Evolutionary conservation across 306 rosid genomes (phyloP).

Genomic region (Sesbania bispinosa): DNA sequence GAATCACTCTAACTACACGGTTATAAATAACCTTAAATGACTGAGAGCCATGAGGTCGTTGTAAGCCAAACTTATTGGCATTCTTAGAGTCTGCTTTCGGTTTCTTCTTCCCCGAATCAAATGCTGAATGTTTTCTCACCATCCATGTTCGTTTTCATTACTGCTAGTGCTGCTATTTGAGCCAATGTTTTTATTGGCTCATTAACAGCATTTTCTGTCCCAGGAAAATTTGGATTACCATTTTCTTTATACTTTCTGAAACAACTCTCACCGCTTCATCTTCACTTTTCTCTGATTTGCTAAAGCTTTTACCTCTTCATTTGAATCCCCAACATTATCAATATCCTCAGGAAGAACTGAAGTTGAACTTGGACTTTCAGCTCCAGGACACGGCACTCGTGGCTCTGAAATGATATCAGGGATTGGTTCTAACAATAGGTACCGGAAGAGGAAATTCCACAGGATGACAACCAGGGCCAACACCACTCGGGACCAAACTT

Average conservation of each 20-base stretch:
- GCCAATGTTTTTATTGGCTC: conserved; percentile 29
- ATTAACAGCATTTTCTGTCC: conserved; percentile 40
- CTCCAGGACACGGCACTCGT: conserved; percentile 40
- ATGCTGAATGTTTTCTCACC: conserved; percentile 91
- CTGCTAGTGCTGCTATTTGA: conserved; percentile 31
- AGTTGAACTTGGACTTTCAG: conserved; percentile 40
- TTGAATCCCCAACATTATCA: conserved; percentile 48
- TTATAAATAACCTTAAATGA: conserved; percentile 79
- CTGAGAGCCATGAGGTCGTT: conserved; percentile 90
- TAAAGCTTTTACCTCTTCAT: conserved; percentile 38
- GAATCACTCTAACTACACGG: conserved; percentile 77
- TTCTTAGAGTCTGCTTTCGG: conserved; percentile 84
- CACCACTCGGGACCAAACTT: conserved; percentile 65
- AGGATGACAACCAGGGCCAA: conserved; percentile 86
- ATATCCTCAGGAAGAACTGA: conserved; percentile 47
- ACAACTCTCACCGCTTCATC: conserved; percentile 40
- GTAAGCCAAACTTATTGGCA: conserved; percentile 92
- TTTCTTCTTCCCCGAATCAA: conserved; percentile 91
- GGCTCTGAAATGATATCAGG: conserved; percentile 50
- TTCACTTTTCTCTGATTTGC: conserved; percentile 40
- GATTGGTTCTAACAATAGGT: conserved; percentile 58
- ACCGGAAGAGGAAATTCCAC: conserved; percentile 69
- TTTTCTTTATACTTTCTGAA: conserved; percentile 52
- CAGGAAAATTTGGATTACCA: conserved; percentile 38
- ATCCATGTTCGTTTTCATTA: conserved; percentile 49